Conservation (phyloP, 371 early-diverging fungal species). For the Apophysomyces ossiformis region DNA sequence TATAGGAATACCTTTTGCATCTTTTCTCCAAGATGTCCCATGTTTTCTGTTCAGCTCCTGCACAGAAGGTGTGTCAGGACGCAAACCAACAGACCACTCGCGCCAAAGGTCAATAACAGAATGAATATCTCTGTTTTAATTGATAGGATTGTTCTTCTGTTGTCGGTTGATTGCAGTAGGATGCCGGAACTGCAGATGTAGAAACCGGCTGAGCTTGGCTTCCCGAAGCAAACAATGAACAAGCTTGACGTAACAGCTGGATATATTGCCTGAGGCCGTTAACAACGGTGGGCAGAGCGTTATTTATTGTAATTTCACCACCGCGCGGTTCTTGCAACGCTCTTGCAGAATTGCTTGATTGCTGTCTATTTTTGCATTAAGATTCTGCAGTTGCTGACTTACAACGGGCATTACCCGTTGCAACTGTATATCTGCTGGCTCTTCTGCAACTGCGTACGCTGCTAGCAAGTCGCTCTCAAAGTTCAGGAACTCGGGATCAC, state of each 20-base stretch:
- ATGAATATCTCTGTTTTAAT: background rate
- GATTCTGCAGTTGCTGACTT: background rate
- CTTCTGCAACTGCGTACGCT: background rate
- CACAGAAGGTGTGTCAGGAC: background rate
- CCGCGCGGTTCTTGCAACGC: background rate
- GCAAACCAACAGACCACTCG: slow-evolving; percentile 6
- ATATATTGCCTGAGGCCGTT: background rate
- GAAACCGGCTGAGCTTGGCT: background rate
- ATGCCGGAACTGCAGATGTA: background rate
- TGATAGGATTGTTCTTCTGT: slow-evolving; percentile 1
- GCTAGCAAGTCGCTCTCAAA: background rate
- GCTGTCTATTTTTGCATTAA: background rate
- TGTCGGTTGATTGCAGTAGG: background rate
- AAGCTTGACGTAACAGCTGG: background rate
- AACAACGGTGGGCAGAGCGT: background rate
- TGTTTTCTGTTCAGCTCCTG: slow-evolving; percentile 1
- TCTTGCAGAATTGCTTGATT: background rate
- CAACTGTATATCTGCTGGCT: background rate
- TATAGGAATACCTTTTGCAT: background rate
- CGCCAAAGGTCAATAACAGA: slow-evolving; percentile 2
- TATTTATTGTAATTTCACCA: no score
- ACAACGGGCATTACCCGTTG: background rate
- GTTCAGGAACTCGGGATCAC: slow-evolving; percentile 3
- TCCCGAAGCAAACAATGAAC: background rate
- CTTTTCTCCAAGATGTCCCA: background rate